Percentiles rank a stretch among this genome's conserved stretches.
These are phyloP conservation scores for Kuraishia hungarica DNA, from an alignment of 805 yeast genomes.

Conservation along the genomic window DNA sequence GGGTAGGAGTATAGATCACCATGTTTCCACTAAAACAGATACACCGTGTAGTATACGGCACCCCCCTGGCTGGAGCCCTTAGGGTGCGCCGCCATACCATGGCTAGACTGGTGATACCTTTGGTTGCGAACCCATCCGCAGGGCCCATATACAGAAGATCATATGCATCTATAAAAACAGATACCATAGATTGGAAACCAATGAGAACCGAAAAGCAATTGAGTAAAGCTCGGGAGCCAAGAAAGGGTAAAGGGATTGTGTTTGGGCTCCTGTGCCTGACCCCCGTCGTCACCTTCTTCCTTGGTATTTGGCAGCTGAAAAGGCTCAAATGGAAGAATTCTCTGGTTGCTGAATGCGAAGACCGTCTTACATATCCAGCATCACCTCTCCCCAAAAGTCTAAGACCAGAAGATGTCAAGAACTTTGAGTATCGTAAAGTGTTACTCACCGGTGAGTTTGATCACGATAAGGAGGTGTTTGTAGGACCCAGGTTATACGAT, in stretches of 20 bases:
- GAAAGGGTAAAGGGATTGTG: slow-evolving; percentile 18
- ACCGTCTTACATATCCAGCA: slow-evolving; percentile 66
- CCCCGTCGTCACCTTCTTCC: slow-evolving; percentile 77
- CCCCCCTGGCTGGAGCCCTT: neutral
- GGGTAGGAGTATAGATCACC: neutral
- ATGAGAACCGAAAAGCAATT: slow-evolving; percentile 39
- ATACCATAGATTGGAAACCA: slow-evolving; percentile 82
- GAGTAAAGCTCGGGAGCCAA: slow-evolving; percentile 17
- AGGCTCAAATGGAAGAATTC: slow-evolving; percentile 84
- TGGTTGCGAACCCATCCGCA: neutral
- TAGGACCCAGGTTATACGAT: slow-evolving; percentile 80
- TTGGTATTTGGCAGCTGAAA: slow-evolving; percentile 91
- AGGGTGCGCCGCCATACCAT: neutral
- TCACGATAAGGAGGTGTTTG: slow-evolving; percentile 79
- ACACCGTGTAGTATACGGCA: neutral
- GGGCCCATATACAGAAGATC: neutral
- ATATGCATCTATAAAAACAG: slow-evolving; percentile 43
- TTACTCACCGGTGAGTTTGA: slow-evolving; percentile 70
- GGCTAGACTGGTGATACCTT: neutral
- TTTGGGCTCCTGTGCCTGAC: slow-evolving; percentile 49
- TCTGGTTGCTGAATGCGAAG: slow-evolving; percentile 76
- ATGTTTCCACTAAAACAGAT: neutral
- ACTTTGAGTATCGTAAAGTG: slow-evolving; percentile 79
- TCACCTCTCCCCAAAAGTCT: slow-evolving; percentile 61
- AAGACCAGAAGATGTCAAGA: slow-evolving; percentile 55